Evolutionary conservation across 2,329 filamentous ascomycete genomes (phyloP).

Genomic region (Albifimbria verrucaria): DNA sequence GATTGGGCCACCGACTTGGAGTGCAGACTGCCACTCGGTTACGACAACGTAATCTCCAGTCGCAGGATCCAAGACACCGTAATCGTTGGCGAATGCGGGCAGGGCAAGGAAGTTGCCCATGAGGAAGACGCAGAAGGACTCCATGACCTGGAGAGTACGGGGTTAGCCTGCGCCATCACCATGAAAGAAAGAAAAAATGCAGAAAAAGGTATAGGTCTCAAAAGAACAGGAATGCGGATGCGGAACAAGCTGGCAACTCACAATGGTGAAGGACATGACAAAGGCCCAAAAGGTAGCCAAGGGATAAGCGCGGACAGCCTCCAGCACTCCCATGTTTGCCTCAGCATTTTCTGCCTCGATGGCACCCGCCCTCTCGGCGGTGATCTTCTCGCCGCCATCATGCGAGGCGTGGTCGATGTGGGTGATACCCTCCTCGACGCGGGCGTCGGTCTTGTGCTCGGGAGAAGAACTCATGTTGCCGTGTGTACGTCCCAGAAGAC

Average conservation of each 20-base stretch:
- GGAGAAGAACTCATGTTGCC: conserved; percentile 3
- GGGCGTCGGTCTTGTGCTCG: conserved; percentile 3
- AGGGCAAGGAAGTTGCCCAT: conserved; percentile 45
- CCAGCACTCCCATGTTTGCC: conserved; percentile 35
- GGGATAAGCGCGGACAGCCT: conserved; percentile 36
- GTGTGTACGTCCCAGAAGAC: no score
- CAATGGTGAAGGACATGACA: conserved; percentile 47
- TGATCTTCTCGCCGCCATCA: conserved; percentile 15
- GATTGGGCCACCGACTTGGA: conserved; percentile 28
- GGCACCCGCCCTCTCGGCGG: conserved; percentile 16
- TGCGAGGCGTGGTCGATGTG: conserved; percentile 16
- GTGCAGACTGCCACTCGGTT: conserved; percentile 37
- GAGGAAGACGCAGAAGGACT: conserved; percentile 47
- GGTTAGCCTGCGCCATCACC: conserved; percentile 5
- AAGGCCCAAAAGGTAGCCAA: conserved; percentile 46
- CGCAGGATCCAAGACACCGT: conserved; percentile 28
- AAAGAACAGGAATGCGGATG: background rate
- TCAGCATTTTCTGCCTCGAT: conserved; percentile 37
- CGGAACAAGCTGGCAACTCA: conserved; percentile 20
- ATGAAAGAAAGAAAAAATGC: no score
- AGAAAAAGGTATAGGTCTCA: background rate
- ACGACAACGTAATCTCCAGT: conserved; percentile 24
- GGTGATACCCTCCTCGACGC: conserved; percentile 4
- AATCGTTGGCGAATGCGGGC: conserved; percentile 30
- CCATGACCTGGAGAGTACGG: conserved; percentile 37